Evolutionary conservation across 306 rosid genomes (phyloP), one percentile per base, ranked within the genome.

Genomic region (Glycine tomentella): DNA sequence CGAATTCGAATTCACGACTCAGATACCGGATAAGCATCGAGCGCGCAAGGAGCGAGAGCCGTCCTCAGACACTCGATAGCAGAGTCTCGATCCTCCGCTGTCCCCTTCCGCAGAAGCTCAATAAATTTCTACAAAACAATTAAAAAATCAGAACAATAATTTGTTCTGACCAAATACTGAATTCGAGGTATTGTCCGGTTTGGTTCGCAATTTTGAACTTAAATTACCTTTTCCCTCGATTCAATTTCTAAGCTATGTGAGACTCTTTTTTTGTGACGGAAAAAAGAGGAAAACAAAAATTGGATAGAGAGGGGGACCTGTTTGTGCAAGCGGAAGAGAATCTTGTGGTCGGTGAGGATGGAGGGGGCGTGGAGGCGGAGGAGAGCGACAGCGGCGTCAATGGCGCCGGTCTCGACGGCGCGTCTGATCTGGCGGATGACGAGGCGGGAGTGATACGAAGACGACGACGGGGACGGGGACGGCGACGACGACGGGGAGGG

Each of bases 11-110:
- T 55, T 10, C 7, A 7, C 63, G 9, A 44, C 75, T 72, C 53
- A 78, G 8, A 56, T 91, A 96, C 99, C 90, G 99, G 99, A 48
- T 92, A 96, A 20, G 98, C 98, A 80, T 92, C 97, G 52, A 96
- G 99, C 11, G 99, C 99, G 85, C 99, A 93, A 50, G 98, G 98
- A 77, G 99, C 99, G 58, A 96, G 97, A 58, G 95, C 87, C 3
- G 92, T 87, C 80, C 98, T 90, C 81, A 96, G 69, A 78, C 97
- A 96, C 38, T 86, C 87, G 65, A 96, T 90, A 44, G 99, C 99
- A 82, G 90, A 87, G 61, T 92, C 97, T 9, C 98, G 97, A 84
- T 76, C 92, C 90, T 89, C 97, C 0, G 42, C 4, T 3, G 93
- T 88, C 44, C 97, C 99, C 75, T 92, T 92, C 86, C 99, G 88